Conservation (phyloP, 2,329 filamentous ascomycete species). For the Xylogone sp. region DNA sequence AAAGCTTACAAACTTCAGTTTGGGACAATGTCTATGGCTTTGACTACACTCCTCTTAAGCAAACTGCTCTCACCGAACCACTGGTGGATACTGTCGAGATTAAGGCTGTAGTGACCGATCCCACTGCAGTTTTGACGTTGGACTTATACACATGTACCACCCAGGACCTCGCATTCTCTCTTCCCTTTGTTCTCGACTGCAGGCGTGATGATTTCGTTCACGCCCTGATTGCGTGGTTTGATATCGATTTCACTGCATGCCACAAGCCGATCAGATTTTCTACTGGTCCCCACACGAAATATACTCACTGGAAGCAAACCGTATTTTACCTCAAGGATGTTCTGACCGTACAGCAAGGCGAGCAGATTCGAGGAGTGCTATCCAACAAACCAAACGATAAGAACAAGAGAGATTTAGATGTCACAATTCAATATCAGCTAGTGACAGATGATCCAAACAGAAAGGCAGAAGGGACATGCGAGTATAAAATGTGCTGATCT, state of each 20-base stretch:
- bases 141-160: slow-evolving; percentile 89
- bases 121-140: slow-evolving; percentile 76
- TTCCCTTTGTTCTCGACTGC: slow-evolving; percentile 70
- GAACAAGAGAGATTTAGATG: slow-evolving; percentile 94
- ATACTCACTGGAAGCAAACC: slow-evolving; percentile 99
- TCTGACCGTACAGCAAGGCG: slow-evolving; percentile 83
- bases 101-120: slow-evolving; percentile 95
- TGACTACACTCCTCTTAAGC: slow-evolving; percentile 90
- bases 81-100: slow-evolving; percentile 97
- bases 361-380: slow-evolving; percentile 70
- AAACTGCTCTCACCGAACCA: slow-evolving; percentile 89
- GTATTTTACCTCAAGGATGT: slow-evolving; percentile 97
- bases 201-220: slow-evolving; percentile 94
- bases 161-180: slow-evolving; percentile 78
- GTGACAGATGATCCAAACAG: slow-evolving; percentile 72
- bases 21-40: slow-evolving; percentile 99
- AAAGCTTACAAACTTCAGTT: slow-evolving; percentile 55
- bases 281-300: slow-evolving; percentile 96
- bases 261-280: slow-evolving; percentile 98
- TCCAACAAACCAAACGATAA: slow-evolving; percentile 86
- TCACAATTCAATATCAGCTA: slow-evolving; percentile 78
- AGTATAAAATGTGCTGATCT: slow-evolving; percentile 73
- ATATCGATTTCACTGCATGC: slow-evolving; percentile 97
- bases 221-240: slow-evolving; percentile 96
- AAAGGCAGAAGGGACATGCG: slow-evolving; percentile 62